A percentile compares a stretch with the other conserved stretches of the same genome.
Evolutionary conservation across 1,139 yeast species (phyloP).

Genomic region (Magnusiomyces tetraspermus): DNA sequence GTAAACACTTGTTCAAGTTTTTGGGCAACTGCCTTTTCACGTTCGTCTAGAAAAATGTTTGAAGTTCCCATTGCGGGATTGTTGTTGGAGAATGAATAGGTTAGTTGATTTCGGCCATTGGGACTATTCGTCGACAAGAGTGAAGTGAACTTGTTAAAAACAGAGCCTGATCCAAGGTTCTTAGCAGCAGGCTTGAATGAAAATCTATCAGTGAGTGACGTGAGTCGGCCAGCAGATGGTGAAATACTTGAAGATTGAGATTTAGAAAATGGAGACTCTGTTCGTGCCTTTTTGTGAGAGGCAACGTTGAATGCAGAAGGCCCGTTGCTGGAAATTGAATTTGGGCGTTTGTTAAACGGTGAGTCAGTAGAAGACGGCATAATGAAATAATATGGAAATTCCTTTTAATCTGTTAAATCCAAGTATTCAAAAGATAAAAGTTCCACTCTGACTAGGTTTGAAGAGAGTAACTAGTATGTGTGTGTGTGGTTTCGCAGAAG

Average conservation of each 20-base stretch:
- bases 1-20: slow-evolving; percentile 27
- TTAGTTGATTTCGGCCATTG: slow-evolving; percentile 6
- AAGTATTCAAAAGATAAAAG: too few relatives aligned
- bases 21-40: slow-evolving; percentile 16
- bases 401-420: too few relatives aligned
- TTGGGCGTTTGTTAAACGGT: not conserved
- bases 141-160: slow-evolving; percentile 17
- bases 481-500: too few relatives aligned
- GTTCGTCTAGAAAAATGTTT: slow-evolving; percentile 8
- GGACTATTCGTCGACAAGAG: slow-evolving; percentile 13
- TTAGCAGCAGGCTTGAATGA: slow-evolving; percentile 14
- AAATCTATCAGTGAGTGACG: slow-evolving; percentile 20
- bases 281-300: not conserved
- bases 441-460: too few relatives aligned
- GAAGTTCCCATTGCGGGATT: slow-evolving; percentile 2
- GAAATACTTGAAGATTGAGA: slow-evolving; percentile 7
- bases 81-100: slow-evolving; percentile 4
- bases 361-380: too few relatives aligned
- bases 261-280: not conserved
- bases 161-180: slow-evolving; percentile 15
- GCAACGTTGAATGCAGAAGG: not conserved
- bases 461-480: too few relatives aligned
- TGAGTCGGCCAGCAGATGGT: too few relatives aligned
- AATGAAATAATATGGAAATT: too few relatives aligned
- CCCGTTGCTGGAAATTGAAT: not conserved